A percentile compares a stretch with the other conserved stretches of the same genome.
phyloP scores from a whole-genome alignment of 257 asterid species.

The Galeopsis tetrahit region DNA sequence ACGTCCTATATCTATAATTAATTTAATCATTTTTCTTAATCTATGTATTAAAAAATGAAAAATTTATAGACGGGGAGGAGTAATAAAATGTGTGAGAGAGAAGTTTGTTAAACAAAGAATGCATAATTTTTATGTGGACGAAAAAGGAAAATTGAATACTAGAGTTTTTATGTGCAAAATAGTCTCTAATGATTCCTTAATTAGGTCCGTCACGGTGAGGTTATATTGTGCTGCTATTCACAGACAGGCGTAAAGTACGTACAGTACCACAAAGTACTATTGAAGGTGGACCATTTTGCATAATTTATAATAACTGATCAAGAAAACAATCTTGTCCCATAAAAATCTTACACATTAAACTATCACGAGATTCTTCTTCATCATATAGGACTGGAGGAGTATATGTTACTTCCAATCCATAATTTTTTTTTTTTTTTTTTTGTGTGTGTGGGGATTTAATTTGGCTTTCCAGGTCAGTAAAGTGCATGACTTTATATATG shows the following conservation, averaged over 20 bases:
- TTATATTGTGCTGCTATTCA: background rate
- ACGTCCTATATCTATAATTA: too few relatives aligned
- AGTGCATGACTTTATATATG: conserved; percentile 1
- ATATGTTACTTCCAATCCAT: background rate
- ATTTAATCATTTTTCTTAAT: too few relatives aligned
- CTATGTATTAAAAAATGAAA: too few relatives aligned
- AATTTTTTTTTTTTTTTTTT: background rate
- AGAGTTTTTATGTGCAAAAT: too few relatives aligned
- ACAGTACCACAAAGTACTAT: background rate
- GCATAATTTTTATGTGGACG: too few relatives aligned
- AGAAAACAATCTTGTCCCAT: conserved; percentile 19
- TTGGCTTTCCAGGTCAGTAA: conserved; percentile 27
- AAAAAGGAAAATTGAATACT: too few relatives aligned
- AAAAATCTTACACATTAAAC: background rate
- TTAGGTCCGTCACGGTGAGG: too few relatives aligned
- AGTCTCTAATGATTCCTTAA: too few relatives aligned
- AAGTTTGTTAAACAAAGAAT: too few relatives aligned
- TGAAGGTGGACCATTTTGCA: conserved; percentile 26
- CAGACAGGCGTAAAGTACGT: conserved; percentile 25
- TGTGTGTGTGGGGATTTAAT: background rate
- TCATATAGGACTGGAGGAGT: background rate
- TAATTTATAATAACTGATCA: background rate
- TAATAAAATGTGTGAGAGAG: too few relatives aligned
- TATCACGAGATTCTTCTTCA: background rate
- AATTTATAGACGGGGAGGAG: too few relatives aligned